Conservation (phyloP, 2,329 filamentous ascomycete genomes). For the Trichoderma sp. region DNA sequence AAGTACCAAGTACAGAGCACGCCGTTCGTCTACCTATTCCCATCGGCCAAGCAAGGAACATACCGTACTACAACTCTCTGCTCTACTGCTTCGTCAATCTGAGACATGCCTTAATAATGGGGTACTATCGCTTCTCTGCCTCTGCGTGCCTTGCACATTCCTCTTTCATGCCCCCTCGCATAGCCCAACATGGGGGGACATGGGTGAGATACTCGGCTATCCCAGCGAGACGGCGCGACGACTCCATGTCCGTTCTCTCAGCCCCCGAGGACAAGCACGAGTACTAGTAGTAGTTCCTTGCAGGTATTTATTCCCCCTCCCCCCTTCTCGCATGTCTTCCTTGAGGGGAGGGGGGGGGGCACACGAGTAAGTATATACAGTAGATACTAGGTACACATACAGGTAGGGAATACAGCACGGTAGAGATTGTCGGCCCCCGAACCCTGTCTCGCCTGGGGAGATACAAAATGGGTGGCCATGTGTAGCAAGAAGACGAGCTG, state of each 20-base stretch:
- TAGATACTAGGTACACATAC: too few species aligned
- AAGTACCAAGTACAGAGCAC: background rate
- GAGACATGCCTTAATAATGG: background rate
- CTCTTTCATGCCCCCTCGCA: background rate
- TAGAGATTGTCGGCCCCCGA: slow-evolving; percentile 1
- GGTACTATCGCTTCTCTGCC: background rate
- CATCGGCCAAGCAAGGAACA: background rate
- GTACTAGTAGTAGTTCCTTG: background rate
- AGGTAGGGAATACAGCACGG: too few species aligned
- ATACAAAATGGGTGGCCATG: background rate
- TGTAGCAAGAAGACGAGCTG: background rate
- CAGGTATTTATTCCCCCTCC: background rate
- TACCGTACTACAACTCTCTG: background rate
- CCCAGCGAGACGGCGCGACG: background rate
- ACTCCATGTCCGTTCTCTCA: background rate
- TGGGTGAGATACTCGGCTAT: background rate
- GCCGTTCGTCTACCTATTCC: background rate
- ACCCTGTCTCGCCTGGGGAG: background rate
- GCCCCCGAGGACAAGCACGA: background rate
- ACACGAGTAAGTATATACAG: too few species aligned
- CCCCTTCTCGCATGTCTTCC: background rate
- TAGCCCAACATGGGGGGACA: background rate
- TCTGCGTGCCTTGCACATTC: background rate
- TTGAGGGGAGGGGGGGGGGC: background rate
- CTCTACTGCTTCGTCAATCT: background rate